phyloP scores from a whole-genome alignment of 1,139 yeast species.

The Pichia sp. region DNA sequence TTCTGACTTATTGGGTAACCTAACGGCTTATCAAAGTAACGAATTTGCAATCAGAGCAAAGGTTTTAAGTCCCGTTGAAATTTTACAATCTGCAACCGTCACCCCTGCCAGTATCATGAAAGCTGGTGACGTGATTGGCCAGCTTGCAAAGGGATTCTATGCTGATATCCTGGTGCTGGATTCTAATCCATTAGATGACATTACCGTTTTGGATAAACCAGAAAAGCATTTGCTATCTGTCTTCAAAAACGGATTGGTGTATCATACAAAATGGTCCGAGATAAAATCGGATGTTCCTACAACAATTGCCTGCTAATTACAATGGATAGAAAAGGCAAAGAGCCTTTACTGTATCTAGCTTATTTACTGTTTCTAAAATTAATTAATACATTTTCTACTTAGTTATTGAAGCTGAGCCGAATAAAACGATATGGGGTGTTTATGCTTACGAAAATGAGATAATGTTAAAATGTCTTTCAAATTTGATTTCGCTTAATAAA shows the following conservation, averaged over 20 bases:
- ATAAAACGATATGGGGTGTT: too few species aligned
- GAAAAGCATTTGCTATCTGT: constrained; percentile 24
- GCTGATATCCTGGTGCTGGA: constrained; percentile 27
- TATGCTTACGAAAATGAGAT: too few species aligned
- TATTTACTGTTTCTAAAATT: too few species aligned
- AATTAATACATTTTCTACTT: too few species aligned
- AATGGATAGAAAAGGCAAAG: too few species aligned
- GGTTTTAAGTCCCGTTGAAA: constrained; percentile 24
- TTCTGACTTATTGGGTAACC: constrained; percentile 27
- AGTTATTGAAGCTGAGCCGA: too few species aligned
- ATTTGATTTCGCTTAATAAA: too few species aligned
- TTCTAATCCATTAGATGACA: constrained; percentile 27
- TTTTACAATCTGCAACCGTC: constrained; percentile 28
- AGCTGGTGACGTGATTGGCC: constrained; percentile 24
- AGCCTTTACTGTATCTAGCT: too few species aligned
- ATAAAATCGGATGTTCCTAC: constrained; percentile 12
- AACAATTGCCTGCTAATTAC: constrained; percentile 4
- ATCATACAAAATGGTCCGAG: constrained; percentile 13
- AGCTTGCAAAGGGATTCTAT: constrained; percentile 24
- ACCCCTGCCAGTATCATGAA: constrained; percentile 27
- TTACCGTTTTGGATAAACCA: constrained; percentile 27
- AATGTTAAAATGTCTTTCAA: too few species aligned
- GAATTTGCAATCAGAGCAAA: constrained; percentile 28
- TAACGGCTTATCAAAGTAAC: constrained; percentile 28
- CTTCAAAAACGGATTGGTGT: constrained; percentile 29